A percentile compares a stretch with the other conserved stretches of the same genome.
These are phyloP conservation scores for Hypoxylon sp. DNA, from an alignment of 2,329 filamentous ascomycete species.

Conservation along the genomic window DNA sequence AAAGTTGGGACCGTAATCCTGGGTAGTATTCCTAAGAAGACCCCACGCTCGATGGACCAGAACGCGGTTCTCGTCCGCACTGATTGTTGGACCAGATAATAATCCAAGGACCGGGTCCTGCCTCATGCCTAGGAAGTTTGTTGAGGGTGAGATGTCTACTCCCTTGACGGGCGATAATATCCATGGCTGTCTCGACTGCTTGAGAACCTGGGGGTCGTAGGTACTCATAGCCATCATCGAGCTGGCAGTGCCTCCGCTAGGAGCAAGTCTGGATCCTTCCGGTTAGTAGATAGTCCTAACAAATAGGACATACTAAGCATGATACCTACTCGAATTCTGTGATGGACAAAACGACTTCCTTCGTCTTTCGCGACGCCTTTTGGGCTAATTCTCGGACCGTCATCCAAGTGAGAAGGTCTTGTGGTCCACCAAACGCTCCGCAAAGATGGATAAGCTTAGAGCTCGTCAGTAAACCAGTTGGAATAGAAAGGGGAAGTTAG, in stretches of 20 bases:
- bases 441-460: slow-evolving; percentile 36
- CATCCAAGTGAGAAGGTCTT: slow-evolving; percentile 31
- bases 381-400: slow-evolving; percentile 23
- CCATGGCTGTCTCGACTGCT: slow-evolving; percentile 27
- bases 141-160: slow-evolving; percentile 1
- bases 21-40: slow-evolving; percentile 22
- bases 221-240: slow-evolving; percentile 24
- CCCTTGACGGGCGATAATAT: slow-evolving; percentile 27
- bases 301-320: background rate
- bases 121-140: slow-evolving; percentile 26
- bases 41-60: slow-evolving; percentile 39
- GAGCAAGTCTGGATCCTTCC: background rate
- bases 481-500: background rate
- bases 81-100: slow-evolving; percentile 24
- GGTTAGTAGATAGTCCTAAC: background rate
- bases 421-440: slow-evolving; percentile 24
- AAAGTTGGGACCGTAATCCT: slow-evolving; percentile 33
- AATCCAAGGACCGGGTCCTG: slow-evolving; percentile 24
- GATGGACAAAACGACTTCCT: slow-evolving; percentile 31
- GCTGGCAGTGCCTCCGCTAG: slow-evolving; percentile 33
- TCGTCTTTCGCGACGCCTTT: slow-evolving; percentile 22
- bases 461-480: slow-evolving; percentile 1
- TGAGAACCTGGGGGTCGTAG: slow-evolving; percentile 1
- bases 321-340: slow-evolving; percentile 20
- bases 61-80: slow-evolving; percentile 23